Base-by-base conservation (phyloP, 257 asterid genomes). In the Gentiana straminea region DNA sequence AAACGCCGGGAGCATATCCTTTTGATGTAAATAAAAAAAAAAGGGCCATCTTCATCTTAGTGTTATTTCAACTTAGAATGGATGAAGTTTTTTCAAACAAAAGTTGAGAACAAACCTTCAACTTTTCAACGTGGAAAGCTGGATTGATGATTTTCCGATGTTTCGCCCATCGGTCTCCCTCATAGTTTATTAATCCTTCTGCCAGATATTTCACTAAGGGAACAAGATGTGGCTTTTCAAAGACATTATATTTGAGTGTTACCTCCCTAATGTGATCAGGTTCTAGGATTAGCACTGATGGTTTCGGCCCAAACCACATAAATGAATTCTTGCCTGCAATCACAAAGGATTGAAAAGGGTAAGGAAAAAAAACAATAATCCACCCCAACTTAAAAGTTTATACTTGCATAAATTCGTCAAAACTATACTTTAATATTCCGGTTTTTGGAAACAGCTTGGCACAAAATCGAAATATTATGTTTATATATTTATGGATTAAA, bases 1-100 rank as follows among this genome's bases (percentile, higher is more conserved):
- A 57, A 82, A 79, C 3, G 78, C 82, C 82, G 90, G 90, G 7
- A 79, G 61, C 84, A 82, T 76, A 8, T 54, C 80, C 79, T 75
- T 75, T 15, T 75, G 33, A 7, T 69, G 5, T 4, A 32, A 49
- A n/a, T 33, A 13, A 3, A 12, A 34, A n/a, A n/a, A 9, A 34
- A 10, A 13, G 2, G 32, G 35, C 3, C 0, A 5, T 52, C 55
- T 24, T 32, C 13, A 33, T 51, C 36, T 1, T 3, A 51, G 35
- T 5, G 54, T n/a, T 39, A 4, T 8, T 39, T 39, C 44, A 39
- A 39, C 8, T 39, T 8, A 39, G 8, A 39, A 39, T 15, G 44
- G 44, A 39, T 39, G 4, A 1, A 39, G 44, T 4, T 4, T 8
- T 39, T 39, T 39, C 8, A 8, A 52, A 24, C 8, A 7, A 8